Percentiles rank a stretch among this genome's conserved stretches.
Conservation (phyloP, 2,329 filamentous ascomycete species). For the Coleophoma crateriformis region DNA sequence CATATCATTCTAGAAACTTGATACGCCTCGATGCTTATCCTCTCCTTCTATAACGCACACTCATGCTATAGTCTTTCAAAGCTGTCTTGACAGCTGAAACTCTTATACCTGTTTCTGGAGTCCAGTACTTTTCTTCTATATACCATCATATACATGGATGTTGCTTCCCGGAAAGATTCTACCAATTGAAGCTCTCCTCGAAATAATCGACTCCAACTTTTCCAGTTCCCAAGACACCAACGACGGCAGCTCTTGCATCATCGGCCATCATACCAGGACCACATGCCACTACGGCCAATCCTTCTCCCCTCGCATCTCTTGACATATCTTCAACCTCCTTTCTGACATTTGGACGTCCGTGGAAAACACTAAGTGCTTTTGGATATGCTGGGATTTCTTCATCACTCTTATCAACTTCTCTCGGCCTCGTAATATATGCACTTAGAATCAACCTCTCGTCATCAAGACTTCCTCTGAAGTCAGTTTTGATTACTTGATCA, state of each 20-base stretch:
- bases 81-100: too few relatives aligned
- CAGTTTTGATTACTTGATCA: conserved; percentile 26
- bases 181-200: conserved; percentile 10
- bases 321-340: not conserved
- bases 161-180: too few relatives aligned
- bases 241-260: not conserved
- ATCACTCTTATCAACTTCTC: not conserved
- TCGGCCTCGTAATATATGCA: conserved; percentile 28
- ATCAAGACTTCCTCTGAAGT: conserved; percentile 26
- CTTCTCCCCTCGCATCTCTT: not conserved
- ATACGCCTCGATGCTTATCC: too few relatives aligned
- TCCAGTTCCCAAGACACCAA: conserved; percentile 3
- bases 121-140: too few relatives aligned
- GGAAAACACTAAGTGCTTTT: conserved; percentile 12
- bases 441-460: conserved; percentile 27
- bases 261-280: not conserved
- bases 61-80: too few relatives aligned
- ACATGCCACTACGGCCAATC: not conserved
- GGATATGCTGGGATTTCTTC: conserved; percentile 2
- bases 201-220: conserved; percentile 4
- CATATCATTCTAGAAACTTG: too few relatives aligned
- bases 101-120: too few relatives aligned
- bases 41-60: too few relatives aligned
- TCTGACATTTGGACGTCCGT: conserved; percentile 28
- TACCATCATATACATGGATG: too few relatives aligned